Conservation (phyloP, 148 eudicot genomes). For the Amaranthus cruentus region DNA sequence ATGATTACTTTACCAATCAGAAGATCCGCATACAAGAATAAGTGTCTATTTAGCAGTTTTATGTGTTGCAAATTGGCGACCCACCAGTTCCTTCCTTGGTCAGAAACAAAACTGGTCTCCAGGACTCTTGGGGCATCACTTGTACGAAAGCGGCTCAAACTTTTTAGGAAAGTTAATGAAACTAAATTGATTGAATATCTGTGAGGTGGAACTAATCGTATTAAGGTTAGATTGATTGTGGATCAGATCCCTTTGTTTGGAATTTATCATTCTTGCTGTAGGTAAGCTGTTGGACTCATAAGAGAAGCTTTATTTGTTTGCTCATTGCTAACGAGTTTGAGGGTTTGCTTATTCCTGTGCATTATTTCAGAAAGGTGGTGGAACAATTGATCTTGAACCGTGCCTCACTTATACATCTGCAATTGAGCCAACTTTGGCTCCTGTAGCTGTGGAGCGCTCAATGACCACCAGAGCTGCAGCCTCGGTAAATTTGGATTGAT, state of each 20-base stretch:
- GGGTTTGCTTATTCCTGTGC: background rate
- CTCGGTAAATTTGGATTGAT: conserved; percentile 47
- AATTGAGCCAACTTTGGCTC: conserved; percentile 97
- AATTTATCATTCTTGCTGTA: conserved; percentile 6
- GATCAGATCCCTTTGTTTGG: background rate
- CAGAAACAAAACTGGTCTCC: background rate
- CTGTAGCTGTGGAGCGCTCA: conserved; percentile 93
- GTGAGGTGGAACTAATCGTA: too few relatives aligned
- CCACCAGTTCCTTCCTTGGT: background rate
- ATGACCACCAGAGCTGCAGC: conserved; percentile 99
- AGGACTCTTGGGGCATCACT: background rate
- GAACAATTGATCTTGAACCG: conserved; percentile 80
- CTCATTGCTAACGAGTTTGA: background rate
- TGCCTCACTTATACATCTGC: conserved; percentile 91
- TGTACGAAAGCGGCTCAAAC: background rate
- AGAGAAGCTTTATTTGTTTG: conserved; percentile 1
- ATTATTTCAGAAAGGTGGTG: conserved; percentile 77
- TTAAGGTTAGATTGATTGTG: background rate
- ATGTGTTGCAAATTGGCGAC: background rate
- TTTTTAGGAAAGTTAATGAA: background rate
- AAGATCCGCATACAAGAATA: background rate
- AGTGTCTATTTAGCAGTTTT: background rate
- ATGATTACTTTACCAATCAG: background rate
- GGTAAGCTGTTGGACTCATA: background rate
- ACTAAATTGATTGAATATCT: background rate